Base-by-base conservation (phyloP, 1,284 basidiomycete species). In the Sphaerobolus stellatus region DNA sequence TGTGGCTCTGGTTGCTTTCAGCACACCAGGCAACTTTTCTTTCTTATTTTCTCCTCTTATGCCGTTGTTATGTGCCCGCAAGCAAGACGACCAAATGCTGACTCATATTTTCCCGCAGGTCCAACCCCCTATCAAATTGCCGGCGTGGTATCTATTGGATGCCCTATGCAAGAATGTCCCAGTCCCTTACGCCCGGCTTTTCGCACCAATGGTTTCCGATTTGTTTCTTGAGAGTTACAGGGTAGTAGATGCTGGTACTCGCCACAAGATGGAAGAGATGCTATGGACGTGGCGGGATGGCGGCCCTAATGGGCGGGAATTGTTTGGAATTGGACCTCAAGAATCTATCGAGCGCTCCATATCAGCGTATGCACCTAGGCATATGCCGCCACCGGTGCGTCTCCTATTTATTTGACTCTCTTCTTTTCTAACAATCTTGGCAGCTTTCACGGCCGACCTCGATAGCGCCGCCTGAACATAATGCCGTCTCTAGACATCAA, bases 101-200 rank as follows among this genome's bases (percentile, higher is more conserved):
- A 88, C 85, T 83, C 72, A 84, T 81, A 60, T 41, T 49, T 48
- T 29, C 27, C 64, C 53, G 62, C 72, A 95, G 93, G 91, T 93
- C n/a, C 86, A 84, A n/a, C 85, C 90, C 13, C 86, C 85, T 73
- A 88, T 91, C 79, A 96, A 98, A 70, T 79, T 99, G 4, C 96
- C 97, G 1, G 81, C 91, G 0, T 92, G 98, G 63, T 99, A 99
- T 70, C 81, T 98, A 11, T 80, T 99, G 66, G 97, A 99, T 68
- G 95, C 95, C 16, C 94, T 99, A 58, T 92, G 90, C 49, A 98
- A 98, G 73, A 97, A 97, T 73, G 85, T 94, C 38, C 94, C 86
- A 60, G 83, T 90, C 43, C 93, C 94, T 13, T 98, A 96, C 72
- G 90, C 91, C 25, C 83, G 84, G 57, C 80, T 84, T 57, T 92